Conservation (phyloP, 2,329 filamentous ascomycete species). For the Ophidiomyces ophidiicola region DNA sequence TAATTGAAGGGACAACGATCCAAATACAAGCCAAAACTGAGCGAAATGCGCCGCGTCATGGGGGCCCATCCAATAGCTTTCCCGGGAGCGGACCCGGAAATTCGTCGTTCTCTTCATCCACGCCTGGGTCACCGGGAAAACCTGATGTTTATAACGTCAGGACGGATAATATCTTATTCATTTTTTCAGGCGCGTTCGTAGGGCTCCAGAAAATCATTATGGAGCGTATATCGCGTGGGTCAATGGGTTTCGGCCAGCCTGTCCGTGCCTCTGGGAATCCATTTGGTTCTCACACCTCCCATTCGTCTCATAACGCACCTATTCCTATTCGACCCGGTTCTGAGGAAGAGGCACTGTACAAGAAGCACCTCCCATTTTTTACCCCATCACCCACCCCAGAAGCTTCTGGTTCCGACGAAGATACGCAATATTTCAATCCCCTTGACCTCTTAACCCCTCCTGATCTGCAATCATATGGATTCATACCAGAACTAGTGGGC, state of each 20-base stretch:
- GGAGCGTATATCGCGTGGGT: constrained; percentile 71
- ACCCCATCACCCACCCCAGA: constrained; percentile 40
- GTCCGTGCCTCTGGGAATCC: constrained; percentile 45
- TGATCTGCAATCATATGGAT: constrained; percentile 72
- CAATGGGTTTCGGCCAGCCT: constrained; percentile 83
- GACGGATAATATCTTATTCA: constrained; percentile 93
- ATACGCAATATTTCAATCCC: constrained; percentile 42
- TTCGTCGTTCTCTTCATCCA: constrained; percentile 15
- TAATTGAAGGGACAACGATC: constrained; percentile 89
- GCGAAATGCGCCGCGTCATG: constrained; percentile 30
- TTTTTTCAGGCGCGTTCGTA: constrained; percentile 91
- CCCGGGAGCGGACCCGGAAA: constrained; percentile 16
- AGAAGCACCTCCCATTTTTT: constrained; percentile 48
- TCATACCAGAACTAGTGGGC: constrained; percentile 94
- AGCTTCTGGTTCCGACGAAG: constrained; percentile 24
- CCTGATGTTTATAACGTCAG: constrained; percentile 60
- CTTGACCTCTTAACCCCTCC: constrained; percentile 62
- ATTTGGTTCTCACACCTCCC: constrained; percentile 17
- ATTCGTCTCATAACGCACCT: constrained; percentile 25
- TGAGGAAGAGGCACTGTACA: constrained; percentile 50
- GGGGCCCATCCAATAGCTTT: constrained; percentile 29
- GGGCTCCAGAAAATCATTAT: constrained; percentile 79
- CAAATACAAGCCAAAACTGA: constrained; percentile 72
- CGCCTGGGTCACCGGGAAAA: constrained; percentile 28
- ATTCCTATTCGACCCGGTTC: constrained; percentile 49